Base-by-base conservation (phyloP, 1,284 basidiomycete genomes). In the Naganishia cerealis region DNA sequence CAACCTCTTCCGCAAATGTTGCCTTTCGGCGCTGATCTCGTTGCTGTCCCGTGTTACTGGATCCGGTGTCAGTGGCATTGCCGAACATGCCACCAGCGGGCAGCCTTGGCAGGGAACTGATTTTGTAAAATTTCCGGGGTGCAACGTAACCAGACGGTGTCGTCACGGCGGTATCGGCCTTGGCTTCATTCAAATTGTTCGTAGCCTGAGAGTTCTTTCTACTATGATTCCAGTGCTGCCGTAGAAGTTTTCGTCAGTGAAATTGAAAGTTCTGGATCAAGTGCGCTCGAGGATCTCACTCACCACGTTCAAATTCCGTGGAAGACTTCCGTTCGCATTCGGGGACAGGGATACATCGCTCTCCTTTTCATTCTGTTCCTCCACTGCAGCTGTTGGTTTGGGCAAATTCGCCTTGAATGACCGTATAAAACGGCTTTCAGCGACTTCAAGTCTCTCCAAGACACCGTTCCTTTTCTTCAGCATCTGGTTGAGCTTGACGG, bases 371-470 rank as follows among this genome's bases (percentile, higher is more conserved):
- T 43, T 13, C 16, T 39, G 24, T 10, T 10, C 53, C 15, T 57
- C 39, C 39, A 57, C 48, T 12, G 53, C 12, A 39, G 48, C 13
- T 10, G 53, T 12, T 16, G 42, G 12, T 24, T n/a, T 36, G n/a
- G 53, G 38, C 15, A 58, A 12, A 48, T 67, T 67, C 10, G 62
- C 50, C 18, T 52, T 85, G 81, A 91, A 90, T 0, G 88, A 89
- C 61, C 83, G 82, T 72, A 92, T 90, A 75, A 91, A 91, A 73
- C 84, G 85, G 7, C 88, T 85, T 80, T 91, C 90, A 2, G 89
- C 88, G 58, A 87, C 84, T 80, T 92, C 90, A 9, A 92, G 83
- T 69, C 88, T 86, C 71, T 90, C 86, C 26, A 92, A 80, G 24
- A 90, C 86, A 72, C 85, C 83, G 70, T 89, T 88, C 29, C 90